Conservation (phyloP, 192 early-diverging fungal genomes). For the Phycomyces nitens region DNA sequence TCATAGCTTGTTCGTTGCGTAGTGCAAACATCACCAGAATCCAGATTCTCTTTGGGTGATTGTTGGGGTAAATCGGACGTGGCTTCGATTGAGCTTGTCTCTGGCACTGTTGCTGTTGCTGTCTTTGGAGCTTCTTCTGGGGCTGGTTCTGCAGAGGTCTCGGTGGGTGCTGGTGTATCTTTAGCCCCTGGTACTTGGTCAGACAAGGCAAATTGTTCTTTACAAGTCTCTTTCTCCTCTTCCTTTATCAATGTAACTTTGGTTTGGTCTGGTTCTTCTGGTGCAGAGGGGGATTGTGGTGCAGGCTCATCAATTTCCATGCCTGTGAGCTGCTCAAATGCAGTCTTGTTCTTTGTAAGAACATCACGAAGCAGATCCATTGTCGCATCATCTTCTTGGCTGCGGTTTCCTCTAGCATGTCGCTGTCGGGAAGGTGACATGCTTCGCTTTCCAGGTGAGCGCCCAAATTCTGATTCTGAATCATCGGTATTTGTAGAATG, state of each 20-base stretch:
- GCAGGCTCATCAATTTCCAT: background rate
- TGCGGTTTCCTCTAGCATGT: background rate
- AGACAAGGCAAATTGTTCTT: no score
- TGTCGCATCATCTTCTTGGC: conserved; percentile 33
- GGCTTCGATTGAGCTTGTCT: background rate
- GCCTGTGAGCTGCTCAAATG: conserved; percentile 1
- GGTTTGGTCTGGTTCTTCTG: background rate
- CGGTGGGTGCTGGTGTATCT: background rate
- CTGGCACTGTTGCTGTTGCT: conserved; percentile 8
- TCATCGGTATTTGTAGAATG: conserved; percentile 30
- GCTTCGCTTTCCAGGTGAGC: conserved; percentile 12
- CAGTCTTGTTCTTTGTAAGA: conserved; percentile 26
- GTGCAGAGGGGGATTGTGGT: background rate
- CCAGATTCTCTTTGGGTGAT: no score
- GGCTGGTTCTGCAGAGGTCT: conserved; percentile 31
- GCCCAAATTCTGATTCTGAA: conserved; percentile 27
- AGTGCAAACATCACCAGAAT: conserved; percentile 17
- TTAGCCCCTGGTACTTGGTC: conserved; percentile 11
- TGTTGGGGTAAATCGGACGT: background rate
- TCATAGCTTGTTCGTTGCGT: conserved; percentile 43
- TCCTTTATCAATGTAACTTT: no score
- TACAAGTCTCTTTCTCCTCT: no score
- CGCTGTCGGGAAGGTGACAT: conserved; percentile 15
- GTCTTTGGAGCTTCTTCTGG: conserved; percentile 26
- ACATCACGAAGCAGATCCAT: conserved; percentile 37